Base-by-base conservation (phyloP, 306 rosid species). In the Elaeagnus macrophylla region DNA sequence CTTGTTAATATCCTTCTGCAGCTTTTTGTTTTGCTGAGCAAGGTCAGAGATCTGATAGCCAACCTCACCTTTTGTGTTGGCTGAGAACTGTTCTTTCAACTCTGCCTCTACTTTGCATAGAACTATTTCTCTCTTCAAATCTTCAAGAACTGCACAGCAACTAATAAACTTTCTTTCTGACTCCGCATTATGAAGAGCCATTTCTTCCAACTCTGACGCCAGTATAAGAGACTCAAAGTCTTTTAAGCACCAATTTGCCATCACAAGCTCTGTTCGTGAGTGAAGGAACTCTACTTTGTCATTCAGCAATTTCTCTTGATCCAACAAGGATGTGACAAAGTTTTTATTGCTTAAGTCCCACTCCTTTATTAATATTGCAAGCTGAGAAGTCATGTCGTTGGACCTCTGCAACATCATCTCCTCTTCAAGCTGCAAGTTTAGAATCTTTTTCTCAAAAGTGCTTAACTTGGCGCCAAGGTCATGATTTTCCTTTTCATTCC, bases 381-480 rank as follows among this genome's bases (percentile, higher is more conserved):
- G 95, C 60, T 83, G 86, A 60, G 81, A 71, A 57, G 88, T 95
- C 74, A 90, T 80, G 75, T 78, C 69, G 62, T 83, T 72, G 46
- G 88, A 90, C 84, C 89, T 78, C 62, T 81, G 77, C 70, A 86
- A 54, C 91, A 90, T 82, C 79, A 71, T 59, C 65, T 83, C 94
- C 70, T 90, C 95, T 65, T 86, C 95, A 64, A 77, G 73, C 63
- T 86, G 94, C 55, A 90, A 69, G 49, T 83, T 80, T 50, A 74
- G 79, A 74, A 90, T 71, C 72, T 70, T 81, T 57, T 84, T 67
- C 66, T 81, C 83, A 40, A 83, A 90, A 70, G 71, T 46, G 66
- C 56, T 74, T 6, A 90, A 64, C 79, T 83, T 83, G 65, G 62
- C 46, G 58, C 73, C 60, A 61, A 86, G 79, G 71, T 79, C 85